phyloP scores from a whole-genome alignment of 1,139 yeast species.

The Geotrichum siamense region DNA sequence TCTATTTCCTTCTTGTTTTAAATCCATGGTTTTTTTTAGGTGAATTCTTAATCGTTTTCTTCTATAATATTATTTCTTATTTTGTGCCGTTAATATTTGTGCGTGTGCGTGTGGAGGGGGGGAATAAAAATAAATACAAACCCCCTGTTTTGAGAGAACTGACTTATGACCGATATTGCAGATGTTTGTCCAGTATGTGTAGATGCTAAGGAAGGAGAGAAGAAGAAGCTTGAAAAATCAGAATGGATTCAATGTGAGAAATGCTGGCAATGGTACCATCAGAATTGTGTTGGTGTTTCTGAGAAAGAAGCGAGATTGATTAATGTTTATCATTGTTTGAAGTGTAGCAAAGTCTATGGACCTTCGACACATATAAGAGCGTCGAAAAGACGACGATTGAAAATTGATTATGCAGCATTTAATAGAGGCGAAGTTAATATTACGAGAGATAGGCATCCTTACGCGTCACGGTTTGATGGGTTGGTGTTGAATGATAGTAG shows the following conservation, averaged over 20 bases:
- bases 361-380: slow-evolving; percentile 49
- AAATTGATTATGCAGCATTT: slow-evolving; percentile 72
- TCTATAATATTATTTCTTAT: too few species aligned
- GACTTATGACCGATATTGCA: neutral
- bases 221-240: slow-evolving; percentile 8
- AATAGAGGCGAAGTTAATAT: slow-evolving; percentile 67
- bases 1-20: too few species aligned
- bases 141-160: too few species aligned
- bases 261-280: slow-evolving; percentile 60
- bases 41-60: too few species aligned
- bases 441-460: slow-evolving; percentile 25
- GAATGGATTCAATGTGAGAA: slow-evolving; percentile 58
- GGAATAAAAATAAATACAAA: too few species aligned
- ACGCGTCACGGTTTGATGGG: slow-evolving; percentile 21
- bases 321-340: slow-evolving; percentile 49
- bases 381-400: slow-evolving; percentile 48
- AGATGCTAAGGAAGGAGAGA: neutral
- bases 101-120: too few species aligned
- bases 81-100: too few species aligned
- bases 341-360: slow-evolving; percentile 44
- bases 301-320: slow-evolving; percentile 38
- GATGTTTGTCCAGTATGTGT: slow-evolving; percentile 12
- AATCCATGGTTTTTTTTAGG: too few species aligned
- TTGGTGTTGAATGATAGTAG: neutral
- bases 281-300: slow-evolving; percentile 43